Evolutionary conservation across 1,284 basidiomycete species (phyloP), one percentile per base, ranked within the genome.

Genomic region (Gomphus bonarii): DNA sequence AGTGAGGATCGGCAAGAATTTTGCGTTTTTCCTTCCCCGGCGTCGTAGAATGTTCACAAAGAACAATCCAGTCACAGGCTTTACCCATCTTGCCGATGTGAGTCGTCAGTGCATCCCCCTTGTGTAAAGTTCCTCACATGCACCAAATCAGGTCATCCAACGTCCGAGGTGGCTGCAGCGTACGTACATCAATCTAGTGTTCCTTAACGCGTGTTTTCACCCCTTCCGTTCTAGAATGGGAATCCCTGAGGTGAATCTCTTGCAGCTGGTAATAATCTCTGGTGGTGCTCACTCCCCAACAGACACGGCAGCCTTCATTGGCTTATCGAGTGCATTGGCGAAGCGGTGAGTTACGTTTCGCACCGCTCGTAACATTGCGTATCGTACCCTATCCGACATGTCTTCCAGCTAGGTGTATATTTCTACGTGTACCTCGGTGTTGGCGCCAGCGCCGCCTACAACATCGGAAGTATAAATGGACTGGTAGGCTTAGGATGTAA

Each of bases 351-450:
- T 33, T 30, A 10, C 1, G 3, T 4, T 43, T 11, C 20, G 1
- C 42, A 22, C 9, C 42, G 4, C 16, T 22, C 16, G 49, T 30
- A n/a, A 6, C 5, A 53, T 20, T 12, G 16, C 31, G 18, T 49
- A 50, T 33, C 50, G 38, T n/a, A 35, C 56, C 70, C 44, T 53
- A n/a, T n/a, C n/a, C n/a, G n/a, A n/a, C n/a, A n/a, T 35, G 58
- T 71, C 67, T 16, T 70, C 16, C 33, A 70, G 68, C 66, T 65
- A 50, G 76, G 75, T 4, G 74, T 73, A 18, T 77, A 78, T 65
- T 62, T 77, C 50, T 76, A 75, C 65, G 76, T 78, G 22, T 86
- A 81, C 63, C 59, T 61, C 81, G 84, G 84, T 33, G 69, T 80
- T 10, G 84, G 83, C 33, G 73, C 85, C 0, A 79, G 77, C 3